phyloP scores from a whole-genome alignment of 306 rosid genomes.

The Neltuma alba region DNA sequence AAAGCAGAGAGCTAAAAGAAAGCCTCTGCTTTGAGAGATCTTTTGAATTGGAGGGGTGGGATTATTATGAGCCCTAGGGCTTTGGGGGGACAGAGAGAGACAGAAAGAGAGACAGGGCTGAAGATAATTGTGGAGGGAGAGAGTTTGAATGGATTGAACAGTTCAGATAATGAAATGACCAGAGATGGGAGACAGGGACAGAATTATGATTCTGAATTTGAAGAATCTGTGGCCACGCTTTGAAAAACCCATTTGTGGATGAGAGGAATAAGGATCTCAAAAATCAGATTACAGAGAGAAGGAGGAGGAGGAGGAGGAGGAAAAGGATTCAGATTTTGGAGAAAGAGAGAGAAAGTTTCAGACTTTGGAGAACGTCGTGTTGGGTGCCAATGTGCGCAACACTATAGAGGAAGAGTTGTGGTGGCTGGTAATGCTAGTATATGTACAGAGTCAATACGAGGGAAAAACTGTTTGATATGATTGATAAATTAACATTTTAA shows the following conservation, averaged over 20 bases:
- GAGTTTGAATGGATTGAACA: constrained; percentile 15
- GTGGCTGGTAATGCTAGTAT: neutral
- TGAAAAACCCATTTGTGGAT: constrained; percentile 60
- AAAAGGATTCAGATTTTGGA: no score
- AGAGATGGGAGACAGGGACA: constrained; percentile 22
- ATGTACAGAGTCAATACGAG: neutral
- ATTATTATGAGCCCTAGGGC: neutral
- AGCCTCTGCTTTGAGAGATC: neutral
- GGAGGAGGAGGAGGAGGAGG: neutral
- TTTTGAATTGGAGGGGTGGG: neutral
- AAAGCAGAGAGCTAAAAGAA: constrained; percentile 26
- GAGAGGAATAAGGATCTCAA: constrained; percentile 12
- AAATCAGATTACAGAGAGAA: constrained; percentile 9
- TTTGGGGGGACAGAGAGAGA: no score
- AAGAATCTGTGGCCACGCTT: constrained; percentile 65
- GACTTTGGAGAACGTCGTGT: neutral
- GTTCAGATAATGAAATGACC: constrained; percentile 39
- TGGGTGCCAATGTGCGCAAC: no score
- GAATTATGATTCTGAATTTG: constrained; percentile 50
- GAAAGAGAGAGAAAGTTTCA: neutral
- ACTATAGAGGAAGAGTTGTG: neutral
- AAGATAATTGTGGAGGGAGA: constrained; percentile 39
- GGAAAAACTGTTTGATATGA: neutral
- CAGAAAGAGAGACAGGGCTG: constrained; percentile 29
- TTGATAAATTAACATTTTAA: no score